Evolutionary conservation across 768 basidiomycete species (phyloP).

Genomic region (Trametes coccinea): DNA sequence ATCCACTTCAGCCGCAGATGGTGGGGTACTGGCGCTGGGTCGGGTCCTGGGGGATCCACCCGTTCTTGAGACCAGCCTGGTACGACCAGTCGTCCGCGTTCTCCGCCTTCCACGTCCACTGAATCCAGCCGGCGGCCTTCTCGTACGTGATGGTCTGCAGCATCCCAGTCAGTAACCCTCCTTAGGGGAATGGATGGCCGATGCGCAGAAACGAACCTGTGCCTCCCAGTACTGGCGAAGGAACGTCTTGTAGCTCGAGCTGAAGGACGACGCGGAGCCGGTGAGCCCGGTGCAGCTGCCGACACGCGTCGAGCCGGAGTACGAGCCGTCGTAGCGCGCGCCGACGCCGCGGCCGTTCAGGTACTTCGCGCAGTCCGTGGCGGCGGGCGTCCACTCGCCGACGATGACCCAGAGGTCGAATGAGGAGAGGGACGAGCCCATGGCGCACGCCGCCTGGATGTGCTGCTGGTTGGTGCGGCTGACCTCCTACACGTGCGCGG

Average conservation of each 20-base stretch:
- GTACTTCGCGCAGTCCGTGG: conserved; percentile 78
- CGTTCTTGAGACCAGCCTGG: conserved; percentile 72
- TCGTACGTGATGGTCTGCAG: conserved; percentile 58
- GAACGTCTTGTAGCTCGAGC: conserved; percentile 76
- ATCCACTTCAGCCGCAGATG: conserved; percentile 49
- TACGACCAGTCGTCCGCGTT: conserved; percentile 89
- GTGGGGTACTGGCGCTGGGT: conserved; percentile 54
- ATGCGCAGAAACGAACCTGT: conserved; percentile 46
- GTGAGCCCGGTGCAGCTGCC: conserved; percentile 77
- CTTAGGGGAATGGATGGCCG: background rate
- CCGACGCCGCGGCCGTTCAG: conserved; percentile 82
- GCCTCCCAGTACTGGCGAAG: conserved; percentile 84
- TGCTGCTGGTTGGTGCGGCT: conserved; percentile 52
- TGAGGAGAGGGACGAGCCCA: conserved; percentile 43
- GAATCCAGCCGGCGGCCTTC: conserved; percentile 70
- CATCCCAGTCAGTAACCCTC: no score
- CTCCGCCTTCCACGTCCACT: conserved; percentile 88
- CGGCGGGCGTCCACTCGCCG: conserved; percentile 84
- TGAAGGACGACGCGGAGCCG: conserved; percentile 75
- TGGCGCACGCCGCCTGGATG: conserved; percentile 58
- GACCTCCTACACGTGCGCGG: conserved; percentile 39
- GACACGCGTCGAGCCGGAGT: conserved; percentile 59
- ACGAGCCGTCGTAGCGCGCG: conserved; percentile 61
- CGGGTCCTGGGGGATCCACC: conserved; percentile 79
- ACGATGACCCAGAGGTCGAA: conserved; percentile 80